Conservation (phyloP, 73 alveolate genomes). For the Paramecium sonneborni region DNA sequence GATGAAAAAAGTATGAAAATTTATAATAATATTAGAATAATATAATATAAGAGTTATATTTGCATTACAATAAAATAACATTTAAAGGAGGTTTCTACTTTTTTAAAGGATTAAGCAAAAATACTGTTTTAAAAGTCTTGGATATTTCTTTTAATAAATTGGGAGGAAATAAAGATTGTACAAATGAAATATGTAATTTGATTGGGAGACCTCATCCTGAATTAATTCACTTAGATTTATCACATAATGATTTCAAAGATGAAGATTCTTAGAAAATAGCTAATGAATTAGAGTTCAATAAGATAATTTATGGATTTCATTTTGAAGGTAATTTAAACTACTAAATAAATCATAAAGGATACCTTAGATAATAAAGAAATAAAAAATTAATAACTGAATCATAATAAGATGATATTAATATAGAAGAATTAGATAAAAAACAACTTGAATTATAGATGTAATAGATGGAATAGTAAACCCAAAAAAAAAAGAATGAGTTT, state of each 20-base stretch:
- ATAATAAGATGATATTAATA: background rate
- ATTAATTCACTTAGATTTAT: conserved; percentile 52
- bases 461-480: background rate
- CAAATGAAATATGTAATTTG: conserved; percentile 50
- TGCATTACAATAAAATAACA: conserved; percentile 51
- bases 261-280: conserved; percentile 2
- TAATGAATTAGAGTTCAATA: conserved; percentile 37
- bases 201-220: conserved; percentile 37
- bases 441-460: background rate
- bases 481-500: background rate
- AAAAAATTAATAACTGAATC: background rate
- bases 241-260: conserved; percentile 53
- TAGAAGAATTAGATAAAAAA: background rate
- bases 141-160: conserved; percentile 56
- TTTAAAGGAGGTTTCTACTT: conserved; percentile 21
- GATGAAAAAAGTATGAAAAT: background rate
- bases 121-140: conserved; percentile 43
- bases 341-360: conserved; percentile 43
- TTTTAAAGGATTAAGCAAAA: conserved; percentile 42
- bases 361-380: background rate
- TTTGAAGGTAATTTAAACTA: conserved; percentile 58
- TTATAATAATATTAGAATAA: background rate
- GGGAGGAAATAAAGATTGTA: conserved; percentile 39
- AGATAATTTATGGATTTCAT: conserved; percentile 58
- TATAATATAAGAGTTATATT: conserved; percentile 42